A percentile compares a stretch with the other conserved stretches of the same genome.
phyloP scores from a whole-genome alignment of 2,329 filamentous ascomycete genomes.

The Volutella citrinella region DNA sequence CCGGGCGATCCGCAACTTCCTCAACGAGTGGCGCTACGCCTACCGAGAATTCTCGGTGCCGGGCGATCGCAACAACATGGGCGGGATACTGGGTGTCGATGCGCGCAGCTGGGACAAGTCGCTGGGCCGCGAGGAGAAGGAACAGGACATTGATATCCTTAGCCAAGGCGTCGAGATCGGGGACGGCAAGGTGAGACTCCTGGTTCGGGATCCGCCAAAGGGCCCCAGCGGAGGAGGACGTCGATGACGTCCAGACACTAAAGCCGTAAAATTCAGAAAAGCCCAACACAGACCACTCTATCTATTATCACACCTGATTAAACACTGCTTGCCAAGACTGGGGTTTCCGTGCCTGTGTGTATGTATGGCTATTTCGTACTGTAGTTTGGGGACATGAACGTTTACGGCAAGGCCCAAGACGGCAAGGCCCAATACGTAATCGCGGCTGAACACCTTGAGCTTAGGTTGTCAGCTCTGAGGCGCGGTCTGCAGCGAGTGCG shows the following conservation, averaged over 20 bases:
- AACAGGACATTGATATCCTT: constrained; percentile 54
- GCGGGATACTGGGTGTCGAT: constrained; percentile 71
- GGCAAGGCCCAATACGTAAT: no score
- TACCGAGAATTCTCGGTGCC: constrained; percentile 96
- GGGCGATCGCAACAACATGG: constrained; percentile 80
- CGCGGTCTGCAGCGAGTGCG: no score
- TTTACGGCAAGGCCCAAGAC: no score
- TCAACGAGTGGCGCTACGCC: constrained; percentile 94
- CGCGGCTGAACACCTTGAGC: no score
- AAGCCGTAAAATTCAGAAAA: constrained; percentile 28
- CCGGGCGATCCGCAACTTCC: constrained; percentile 83
- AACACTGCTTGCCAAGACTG: no score
- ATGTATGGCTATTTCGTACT: no score
- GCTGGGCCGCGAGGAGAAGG: constrained; percentile 46
- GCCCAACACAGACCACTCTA: no score
- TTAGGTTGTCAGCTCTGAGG: no score
- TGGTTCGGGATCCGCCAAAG: constrained; percentile 60
- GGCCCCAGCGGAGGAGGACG: constrained; percentile 51
- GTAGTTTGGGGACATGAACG: no score
- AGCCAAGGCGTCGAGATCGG: constrained; percentile 67
- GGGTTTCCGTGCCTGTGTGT: no score
- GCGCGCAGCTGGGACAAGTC: constrained; percentile 65
- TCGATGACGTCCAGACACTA: constrained; percentile 34
- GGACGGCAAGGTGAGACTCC: constrained; percentile 62
- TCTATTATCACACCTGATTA: no score